Conservation (phyloP, 2,329 filamentous ascomycete species). For the Tympanopsis confertula region DNA sequence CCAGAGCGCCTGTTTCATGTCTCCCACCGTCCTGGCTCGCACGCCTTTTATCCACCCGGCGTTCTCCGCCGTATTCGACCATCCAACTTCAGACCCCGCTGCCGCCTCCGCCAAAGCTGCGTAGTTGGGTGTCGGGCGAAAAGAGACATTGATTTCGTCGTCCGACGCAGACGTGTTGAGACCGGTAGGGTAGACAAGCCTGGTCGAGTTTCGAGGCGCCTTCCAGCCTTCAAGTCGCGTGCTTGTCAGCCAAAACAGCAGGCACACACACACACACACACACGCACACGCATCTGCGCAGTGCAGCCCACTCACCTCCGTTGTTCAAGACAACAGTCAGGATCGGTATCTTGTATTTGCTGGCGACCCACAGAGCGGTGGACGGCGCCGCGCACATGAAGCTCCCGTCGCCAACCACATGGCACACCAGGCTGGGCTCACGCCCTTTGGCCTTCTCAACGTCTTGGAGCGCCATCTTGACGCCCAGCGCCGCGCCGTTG, state of each 20-base stretch:
- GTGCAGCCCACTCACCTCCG: too few relatives aligned
- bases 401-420: slow-evolving; percentile 45
- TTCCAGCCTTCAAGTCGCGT: slow-evolving; percentile 51
- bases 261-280: too few relatives aligned
- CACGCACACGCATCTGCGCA: too few relatives aligned
- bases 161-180: slow-evolving; percentile 40
- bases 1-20: slow-evolving; percentile 32
- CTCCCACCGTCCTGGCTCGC: slow-evolving; percentile 29
- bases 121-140: slow-evolving; percentile 45
- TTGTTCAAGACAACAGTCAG: slow-evolving; percentile 45
- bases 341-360: slow-evolving; percentile 39
- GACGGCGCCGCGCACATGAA: slow-evolving; percentile 41
- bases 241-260: too few relatives aligned
- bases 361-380: slow-evolving; percentile 43
- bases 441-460: slow-evolving; percentile 17
- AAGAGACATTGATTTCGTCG: slow-evolving; percentile 46
- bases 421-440: slow-evolving; percentile 34
- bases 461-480: slow-evolving; percentile 31
- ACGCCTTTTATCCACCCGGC: slow-evolving; percentile 35
- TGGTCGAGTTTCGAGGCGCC: slow-evolving; percentile 40
- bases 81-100: slow-evolving; percentile 20
- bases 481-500: slow-evolving; percentile 34
- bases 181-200: slow-evolving; percentile 46
- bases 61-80: slow-evolving; percentile 4
- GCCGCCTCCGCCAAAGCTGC: slow-evolving; percentile 49